These are phyloP conservation scores for Microcyclospora pomicola DNA, from an alignment of 2,329 filamentous ascomycete species.

Conservation along the genomic window DNA sequence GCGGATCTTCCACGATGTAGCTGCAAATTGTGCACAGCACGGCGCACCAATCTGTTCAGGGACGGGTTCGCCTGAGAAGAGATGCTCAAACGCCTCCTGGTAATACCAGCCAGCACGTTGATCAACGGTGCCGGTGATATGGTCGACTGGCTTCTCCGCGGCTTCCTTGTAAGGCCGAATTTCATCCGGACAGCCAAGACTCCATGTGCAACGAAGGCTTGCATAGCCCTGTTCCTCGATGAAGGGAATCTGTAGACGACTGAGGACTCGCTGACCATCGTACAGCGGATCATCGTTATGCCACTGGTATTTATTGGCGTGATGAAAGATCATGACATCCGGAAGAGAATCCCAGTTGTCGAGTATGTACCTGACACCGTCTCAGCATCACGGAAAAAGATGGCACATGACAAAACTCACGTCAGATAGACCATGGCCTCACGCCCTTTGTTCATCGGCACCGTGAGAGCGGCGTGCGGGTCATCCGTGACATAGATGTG, in stretches of 20 bases:
- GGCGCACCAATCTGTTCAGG: conserved; percentile 35
- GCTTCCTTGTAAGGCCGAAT: conserved; percentile 31
- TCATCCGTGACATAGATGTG: conserved; percentile 32
- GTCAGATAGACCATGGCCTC: conserved; percentile 38
- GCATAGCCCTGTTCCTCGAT: conserved; percentile 38
- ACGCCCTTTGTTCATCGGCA: conserved; percentile 35
- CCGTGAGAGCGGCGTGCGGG: conserved; percentile 23
- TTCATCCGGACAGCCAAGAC: conserved; percentile 36
- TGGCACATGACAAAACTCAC: conserved; percentile 16
- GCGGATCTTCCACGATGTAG: conserved; percentile 33
- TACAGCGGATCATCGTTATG: conserved; percentile 41
- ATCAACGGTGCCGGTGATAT: conserved; percentile 17
- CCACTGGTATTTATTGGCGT: conserved; percentile 42
- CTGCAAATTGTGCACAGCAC: conserved; percentile 43
- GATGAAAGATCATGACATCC: conserved; percentile 43
- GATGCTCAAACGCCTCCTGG: conserved; percentile 32
- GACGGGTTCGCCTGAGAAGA: conserved; percentile 29
- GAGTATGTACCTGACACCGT: conserved; percentile 28
- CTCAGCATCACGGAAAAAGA: conserved; percentile 3
- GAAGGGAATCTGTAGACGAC: conserved; percentile 31
- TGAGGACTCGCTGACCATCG: conserved; percentile 36
- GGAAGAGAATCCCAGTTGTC: conserved; percentile 45
- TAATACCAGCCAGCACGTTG: conserved; percentile 35
- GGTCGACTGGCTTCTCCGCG: conserved; percentile 11
- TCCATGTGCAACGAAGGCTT: conserved; percentile 39